A percentile compares a stretch with the other conserved stretches of the same genome.
These are phyloP conservation scores for Chlorella sp. DNA, from an alignment of 139 green algal species.

Conservation along the genomic window DNA sequence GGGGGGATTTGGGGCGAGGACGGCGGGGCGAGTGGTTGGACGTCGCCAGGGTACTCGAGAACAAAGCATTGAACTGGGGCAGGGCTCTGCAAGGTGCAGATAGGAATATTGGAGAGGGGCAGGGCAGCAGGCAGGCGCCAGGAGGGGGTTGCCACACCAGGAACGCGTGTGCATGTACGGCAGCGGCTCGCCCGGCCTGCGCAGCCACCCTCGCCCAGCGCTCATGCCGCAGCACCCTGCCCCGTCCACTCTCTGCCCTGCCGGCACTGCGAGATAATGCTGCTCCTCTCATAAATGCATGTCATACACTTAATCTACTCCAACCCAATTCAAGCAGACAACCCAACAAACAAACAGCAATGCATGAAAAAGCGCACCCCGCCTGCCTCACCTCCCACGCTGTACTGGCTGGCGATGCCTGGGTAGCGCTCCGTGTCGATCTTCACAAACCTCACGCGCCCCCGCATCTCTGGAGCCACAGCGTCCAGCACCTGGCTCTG, in stretches of 20 bases:
- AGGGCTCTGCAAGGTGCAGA: too few species aligned
- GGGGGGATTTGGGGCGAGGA: background rate
- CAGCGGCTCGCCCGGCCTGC: too few species aligned
- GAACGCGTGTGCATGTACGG: too few species aligned
- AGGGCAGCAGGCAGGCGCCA: constrained; percentile 13
- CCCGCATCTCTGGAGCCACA: background rate
- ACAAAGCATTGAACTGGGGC: too few species aligned
- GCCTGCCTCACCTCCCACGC: constrained; percentile 48
- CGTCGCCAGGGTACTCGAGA: background rate
- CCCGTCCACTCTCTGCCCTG: too few species aligned
- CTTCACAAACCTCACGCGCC: constrained; percentile 29
- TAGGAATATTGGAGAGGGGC: background rate
- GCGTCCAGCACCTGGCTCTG: constrained; percentile 52
- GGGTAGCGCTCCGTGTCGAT: constrained; percentile 89
- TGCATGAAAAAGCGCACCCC: background rate
- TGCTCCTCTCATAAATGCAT: background rate
- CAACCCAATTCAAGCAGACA: too few species aligned
- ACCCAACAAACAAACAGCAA: too few species aligned
- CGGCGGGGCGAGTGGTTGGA: background rate
- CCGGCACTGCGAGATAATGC: background rate
- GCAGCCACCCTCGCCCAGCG: background rate
- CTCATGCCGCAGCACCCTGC: too few species aligned
- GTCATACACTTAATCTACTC: background rate
- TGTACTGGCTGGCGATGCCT: constrained; percentile 63
- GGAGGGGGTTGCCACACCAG: too few species aligned